Conservation (phyloP, 78 protist genomes). For the Planoprotostelium fungivorum region DNA sequence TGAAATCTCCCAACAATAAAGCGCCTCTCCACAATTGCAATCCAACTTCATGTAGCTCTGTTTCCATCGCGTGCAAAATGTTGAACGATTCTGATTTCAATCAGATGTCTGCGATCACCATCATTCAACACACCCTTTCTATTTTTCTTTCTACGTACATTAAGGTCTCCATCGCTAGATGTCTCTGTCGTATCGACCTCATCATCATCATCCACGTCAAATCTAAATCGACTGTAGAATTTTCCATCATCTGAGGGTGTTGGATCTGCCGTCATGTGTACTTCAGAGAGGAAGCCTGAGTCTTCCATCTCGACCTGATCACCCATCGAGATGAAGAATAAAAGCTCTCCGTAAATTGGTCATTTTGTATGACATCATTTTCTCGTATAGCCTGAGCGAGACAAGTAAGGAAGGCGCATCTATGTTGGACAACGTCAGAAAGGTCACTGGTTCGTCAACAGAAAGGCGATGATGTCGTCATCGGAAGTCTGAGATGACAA, state of each 20-base stretch:
- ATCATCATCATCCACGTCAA: background rate
- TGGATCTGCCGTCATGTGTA: background rate
- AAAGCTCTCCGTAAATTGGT: no score
- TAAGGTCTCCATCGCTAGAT: background rate
- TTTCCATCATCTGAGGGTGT: background rate
- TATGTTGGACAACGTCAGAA: no score
- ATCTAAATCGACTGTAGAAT: background rate
- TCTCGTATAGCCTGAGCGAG: no score
- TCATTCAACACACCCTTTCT: background rate
- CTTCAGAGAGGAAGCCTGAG: background rate
- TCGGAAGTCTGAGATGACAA: no score
- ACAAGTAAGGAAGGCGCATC: no score
- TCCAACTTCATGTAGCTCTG: background rate
- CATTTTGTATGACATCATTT: no score
- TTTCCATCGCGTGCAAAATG: background rate
- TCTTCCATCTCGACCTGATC: background rate
- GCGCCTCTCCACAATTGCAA: background rate
- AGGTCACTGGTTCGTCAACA: no score
- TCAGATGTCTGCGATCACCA: background rate
- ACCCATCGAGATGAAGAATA: no score
- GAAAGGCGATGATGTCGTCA: no score
- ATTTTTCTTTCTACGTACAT: background rate
- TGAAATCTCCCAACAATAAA: background rate
- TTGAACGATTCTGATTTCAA: background rate
- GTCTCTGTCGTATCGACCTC: no score